Evolutionary conservation across 2,329 filamentous ascomycete species (phyloP).

Genomic region (Fusarium sp.): DNA sequence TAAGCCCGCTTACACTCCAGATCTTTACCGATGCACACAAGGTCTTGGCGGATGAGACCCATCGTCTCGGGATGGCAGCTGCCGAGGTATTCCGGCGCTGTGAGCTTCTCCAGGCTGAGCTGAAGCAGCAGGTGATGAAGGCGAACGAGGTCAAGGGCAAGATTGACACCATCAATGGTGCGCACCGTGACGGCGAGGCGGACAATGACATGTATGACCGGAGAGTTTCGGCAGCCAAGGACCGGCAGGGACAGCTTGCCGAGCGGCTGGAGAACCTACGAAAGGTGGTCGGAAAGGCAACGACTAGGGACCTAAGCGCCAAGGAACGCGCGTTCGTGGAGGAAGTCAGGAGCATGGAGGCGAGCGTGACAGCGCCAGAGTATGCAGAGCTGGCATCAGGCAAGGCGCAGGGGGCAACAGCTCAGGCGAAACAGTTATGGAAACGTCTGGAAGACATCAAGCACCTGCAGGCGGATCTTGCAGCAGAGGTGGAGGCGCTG

Average conservation of each 20-base stretch:
- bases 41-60: slow-evolving; percentile 76
- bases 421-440: slow-evolving; percentile 60
- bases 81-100: slow-evolving; percentile 80
- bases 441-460: slow-evolving; percentile 69
- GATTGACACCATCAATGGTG: slow-evolving; percentile 71
- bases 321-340: slow-evolving; percentile 61
- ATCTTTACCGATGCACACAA: slow-evolving; percentile 80
- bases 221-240: slow-evolving; percentile 65
- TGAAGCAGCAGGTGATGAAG: slow-evolving; percentile 74
- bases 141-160: slow-evolving; percentile 73
- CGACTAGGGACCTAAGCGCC: slow-evolving; percentile 56
- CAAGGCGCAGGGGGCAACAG: slow-evolving; percentile 45
- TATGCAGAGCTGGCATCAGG: slow-evolving; percentile 45
- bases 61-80: slow-evolving; percentile 74
- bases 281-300: slow-evolving; percentile 56
- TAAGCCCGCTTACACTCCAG: slow-evolving; percentile 77
- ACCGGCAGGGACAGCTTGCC: slow-evolving; percentile 67
- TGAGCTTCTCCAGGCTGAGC: slow-evolving; percentile 74
- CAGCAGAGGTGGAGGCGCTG: slow-evolving; percentile 62
- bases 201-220: slow-evolving; percentile 69
- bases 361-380: slow-evolving; percentile 55
- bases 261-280: slow-evolving; percentile 70
- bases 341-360: slow-evolving; percentile 66
- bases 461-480: slow-evolving; percentile 64
- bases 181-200: slow-evolving; percentile 60